Percentiles rank a stretch among this genome's conserved stretches.
Evolutionary conservation across 805 yeast genomes (phyloP).

Genomic region (Tetrapisispora arboricola): DNA sequence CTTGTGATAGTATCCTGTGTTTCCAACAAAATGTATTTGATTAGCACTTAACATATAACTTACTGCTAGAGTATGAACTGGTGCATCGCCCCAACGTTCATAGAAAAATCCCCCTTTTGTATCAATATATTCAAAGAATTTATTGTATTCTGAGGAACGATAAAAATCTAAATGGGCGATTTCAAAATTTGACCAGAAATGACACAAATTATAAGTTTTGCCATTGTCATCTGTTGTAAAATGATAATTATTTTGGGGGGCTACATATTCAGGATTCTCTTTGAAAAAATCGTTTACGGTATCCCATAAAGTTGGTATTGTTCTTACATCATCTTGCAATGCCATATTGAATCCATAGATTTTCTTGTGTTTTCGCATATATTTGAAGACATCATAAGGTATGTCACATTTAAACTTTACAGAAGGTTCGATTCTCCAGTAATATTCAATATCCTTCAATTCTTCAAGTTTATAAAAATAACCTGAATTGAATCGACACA

Average conservation of each 20-base stretch:
- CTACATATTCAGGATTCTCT: constrained; percentile 46
- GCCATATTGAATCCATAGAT: constrained; percentile 60
- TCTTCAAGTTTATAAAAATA: constrained; percentile 55
- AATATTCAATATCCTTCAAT: constrained; percentile 48
- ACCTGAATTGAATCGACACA: constrained; percentile 43
- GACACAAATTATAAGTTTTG: constrained; percentile 54
- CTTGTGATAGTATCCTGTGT: constrained; percentile 69
- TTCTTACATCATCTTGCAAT: constrained; percentile 48
- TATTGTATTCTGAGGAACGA: constrained; percentile 54
- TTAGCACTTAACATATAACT: constrained; percentile 57
- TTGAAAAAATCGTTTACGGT: constrained; percentile 48
- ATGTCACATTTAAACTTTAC: constrained; percentile 52
- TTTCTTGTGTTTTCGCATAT: constrained; percentile 43
- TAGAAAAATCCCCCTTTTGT: constrained; percentile 75
- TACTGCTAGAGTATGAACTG: constrained; percentile 76
- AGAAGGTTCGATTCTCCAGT: constrained; percentile 73
- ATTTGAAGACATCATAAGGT: constrained; percentile 50
- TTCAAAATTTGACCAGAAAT: constrained; percentile 83
- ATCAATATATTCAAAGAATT: constrained; percentile 62
- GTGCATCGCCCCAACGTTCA: constrained; percentile 89
- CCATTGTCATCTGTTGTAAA: constrained; percentile 43
- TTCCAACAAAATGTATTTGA: constrained; percentile 64
- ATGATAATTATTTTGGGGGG: constrained; percentile 47
- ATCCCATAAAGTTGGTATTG: constrained; percentile 55
- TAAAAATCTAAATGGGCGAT: constrained; percentile 63